Base-by-base conservation (phyloP, 2,329 filamentous ascomycete genomes). In the Curvularia verruculosa region DNA sequence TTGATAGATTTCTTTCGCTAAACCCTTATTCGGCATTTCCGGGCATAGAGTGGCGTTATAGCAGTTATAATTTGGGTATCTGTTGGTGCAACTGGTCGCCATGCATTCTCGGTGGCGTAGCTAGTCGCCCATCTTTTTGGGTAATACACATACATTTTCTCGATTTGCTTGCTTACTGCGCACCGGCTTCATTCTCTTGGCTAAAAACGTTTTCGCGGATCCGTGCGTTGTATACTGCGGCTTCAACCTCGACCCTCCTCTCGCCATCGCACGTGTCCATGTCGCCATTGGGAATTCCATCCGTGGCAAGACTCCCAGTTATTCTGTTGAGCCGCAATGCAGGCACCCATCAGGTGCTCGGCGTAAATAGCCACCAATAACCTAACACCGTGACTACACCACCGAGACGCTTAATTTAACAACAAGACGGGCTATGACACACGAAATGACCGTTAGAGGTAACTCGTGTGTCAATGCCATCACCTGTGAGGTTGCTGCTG, bases 401-500 rank as follows among this genome's bases (percentile, higher is more conserved):
- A 53, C 26, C 54, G 45, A 56, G 55, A 50, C n/a, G 24, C 10
- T n/a, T 34, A 53, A 49, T 55, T 58, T 57, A 52, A 28, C 43
- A 39, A 45, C 39, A 13, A 56, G 37, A 23, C 53, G 50, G 8
- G 51, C 61, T 64, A 64, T 69, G 67, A 69, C 67, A 69, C 60
- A 69, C 49, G 39, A 60, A 54, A 67, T 67, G 31, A 55, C 65
- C 44, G 55, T 64, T 60, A 68, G 47, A 58, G 67, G 52, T 49
- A 61, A 53, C 51, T 41, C 49, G 34, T 68, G 62, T 68, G 67
- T 68, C 67, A 69, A 55, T 45, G 41, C 45, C 58, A 36, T 26
- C 15, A 23, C 13, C 41, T 21, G 36, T 55, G 39, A 53, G 55
- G 49, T 50, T 56, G 37, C 36, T 21, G 49, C 47, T 41, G 61